A percentile compares a stretch with the other conserved stretches of the same genome.
Evolutionary conservation across 305 asterid species (phyloP).

Genomic region (Fraxinus nigra): DNA sequence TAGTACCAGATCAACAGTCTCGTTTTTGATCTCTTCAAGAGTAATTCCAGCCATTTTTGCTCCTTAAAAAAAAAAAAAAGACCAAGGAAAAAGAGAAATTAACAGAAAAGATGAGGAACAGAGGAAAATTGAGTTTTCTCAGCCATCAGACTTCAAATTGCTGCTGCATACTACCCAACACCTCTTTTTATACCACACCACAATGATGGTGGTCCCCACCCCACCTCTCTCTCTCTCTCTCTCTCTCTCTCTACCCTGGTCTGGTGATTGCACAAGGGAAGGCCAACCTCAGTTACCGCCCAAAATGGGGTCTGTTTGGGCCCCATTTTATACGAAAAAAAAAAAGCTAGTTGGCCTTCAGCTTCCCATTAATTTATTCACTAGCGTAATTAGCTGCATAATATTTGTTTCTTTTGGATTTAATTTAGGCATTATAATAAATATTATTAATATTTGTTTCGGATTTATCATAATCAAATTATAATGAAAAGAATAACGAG

Average conservation of each 20-base stretch:
- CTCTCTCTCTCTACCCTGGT: neutral
- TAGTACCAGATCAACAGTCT: constrained; percentile 78
- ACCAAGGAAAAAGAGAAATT: neutral
- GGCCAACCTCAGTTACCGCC: constrained; percentile 18
- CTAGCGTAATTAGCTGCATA: neutral
- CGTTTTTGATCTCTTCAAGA: constrained; percentile 66
- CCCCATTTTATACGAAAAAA: neutral
- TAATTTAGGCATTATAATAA: neutral
- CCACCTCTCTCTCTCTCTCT: neutral
- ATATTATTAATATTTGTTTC: too few relatives aligned
- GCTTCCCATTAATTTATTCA: too few relatives aligned
- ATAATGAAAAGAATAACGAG: neutral
- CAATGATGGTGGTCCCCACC: constrained; percentile 5
- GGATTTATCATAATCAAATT: too few relatives aligned
- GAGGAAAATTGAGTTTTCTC: neutral
- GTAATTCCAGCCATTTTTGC: constrained; percentile 42
- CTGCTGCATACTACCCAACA: neutral
- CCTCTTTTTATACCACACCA: constrained; percentile 26
- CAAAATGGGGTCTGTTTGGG: constrained; percentile 29
- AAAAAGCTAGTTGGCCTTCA: too few relatives aligned
- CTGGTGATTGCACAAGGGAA: too few relatives aligned
- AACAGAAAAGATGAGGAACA: neutral
- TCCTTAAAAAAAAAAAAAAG: neutral
- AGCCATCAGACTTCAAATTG: too few relatives aligned
- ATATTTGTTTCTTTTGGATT: neutral